Conservation (phyloP, 2,329 filamentous ascomycete genomes). For the Tolypocladium cylindrosporum region DNA sequence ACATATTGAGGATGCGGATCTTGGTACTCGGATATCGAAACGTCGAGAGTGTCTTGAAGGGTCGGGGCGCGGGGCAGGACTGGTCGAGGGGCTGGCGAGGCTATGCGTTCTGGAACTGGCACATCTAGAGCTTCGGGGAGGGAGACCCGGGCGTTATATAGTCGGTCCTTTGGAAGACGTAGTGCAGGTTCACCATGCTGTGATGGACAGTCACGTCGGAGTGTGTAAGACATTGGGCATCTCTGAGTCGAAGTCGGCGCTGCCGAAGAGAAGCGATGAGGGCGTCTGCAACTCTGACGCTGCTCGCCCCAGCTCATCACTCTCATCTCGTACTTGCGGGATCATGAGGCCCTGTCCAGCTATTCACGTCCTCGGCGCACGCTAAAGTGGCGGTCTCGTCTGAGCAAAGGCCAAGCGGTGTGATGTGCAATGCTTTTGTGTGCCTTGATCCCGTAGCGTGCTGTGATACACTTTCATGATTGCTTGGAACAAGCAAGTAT, state of each 20-base stretch:
- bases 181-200: background rate
- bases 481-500: too few relatives aligned
- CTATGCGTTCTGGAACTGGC: background rate
- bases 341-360: background rate
- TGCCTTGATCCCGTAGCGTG: too few relatives aligned
- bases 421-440: too few relatives aligned
- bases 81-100: background rate
- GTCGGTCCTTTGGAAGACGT: background rate
- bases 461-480: too few relatives aligned
- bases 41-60: background rate
- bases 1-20: background rate
- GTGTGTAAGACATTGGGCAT: background rate
- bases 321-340: background rate
- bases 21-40: background rate
- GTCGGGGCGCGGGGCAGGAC: background rate
- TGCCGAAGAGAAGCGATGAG: background rate
- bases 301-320: background rate
- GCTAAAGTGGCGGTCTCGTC: too few relatives aligned
- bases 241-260: background rate
- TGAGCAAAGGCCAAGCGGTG: too few relatives aligned
- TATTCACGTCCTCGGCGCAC: background rate
- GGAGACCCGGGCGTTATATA: background rate
- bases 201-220: background rate
- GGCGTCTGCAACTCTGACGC: background rate
- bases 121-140: background rate